phyloP scores from a whole-genome alignment of 164 flowering plant genomes.

The Dillenia turbinata region DNA sequence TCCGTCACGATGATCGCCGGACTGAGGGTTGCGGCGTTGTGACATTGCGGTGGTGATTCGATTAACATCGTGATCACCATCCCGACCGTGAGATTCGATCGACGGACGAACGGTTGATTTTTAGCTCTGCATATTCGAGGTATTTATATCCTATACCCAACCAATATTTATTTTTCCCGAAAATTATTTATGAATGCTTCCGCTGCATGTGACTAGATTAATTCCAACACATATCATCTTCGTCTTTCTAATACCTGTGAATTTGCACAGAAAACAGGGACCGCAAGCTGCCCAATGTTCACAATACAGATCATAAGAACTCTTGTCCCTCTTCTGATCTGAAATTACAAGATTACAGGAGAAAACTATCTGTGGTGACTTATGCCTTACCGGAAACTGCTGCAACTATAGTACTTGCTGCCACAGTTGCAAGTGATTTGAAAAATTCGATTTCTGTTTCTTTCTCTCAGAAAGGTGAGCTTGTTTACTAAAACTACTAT shows the following conservation, averaged over 20 bases:
- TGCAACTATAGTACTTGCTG: conserved; percentile 70
- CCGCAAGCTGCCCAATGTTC: conserved; percentile 11
- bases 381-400: conserved; percentile 74
- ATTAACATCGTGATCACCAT: no score
- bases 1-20: no score
- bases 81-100: no score
- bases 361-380: conserved; percentile 21
- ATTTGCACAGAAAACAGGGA: conserved; percentile 26
- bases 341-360: conserved; percentile 19
- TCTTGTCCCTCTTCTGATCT: conserved; percentile 11
- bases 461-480: not conserved
- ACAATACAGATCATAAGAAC: conserved; percentile 1
- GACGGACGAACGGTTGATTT: no score
- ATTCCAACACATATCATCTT: no score
- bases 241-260: conserved; percentile 1
- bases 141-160: no score
- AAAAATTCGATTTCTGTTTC: not conserved
- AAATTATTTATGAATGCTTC: no score
- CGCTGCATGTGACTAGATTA: no score
- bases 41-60: no score
- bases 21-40: no score
- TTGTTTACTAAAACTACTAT: not conserved
- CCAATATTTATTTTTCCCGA: no score
- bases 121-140: no score
- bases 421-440: conserved; percentile 37